Percentiles rank a stretch among this genome's conserved stretches.
phyloP scores from a whole-genome alignment of 164 flowering plant species.

The Vitis labrusca region DNA sequence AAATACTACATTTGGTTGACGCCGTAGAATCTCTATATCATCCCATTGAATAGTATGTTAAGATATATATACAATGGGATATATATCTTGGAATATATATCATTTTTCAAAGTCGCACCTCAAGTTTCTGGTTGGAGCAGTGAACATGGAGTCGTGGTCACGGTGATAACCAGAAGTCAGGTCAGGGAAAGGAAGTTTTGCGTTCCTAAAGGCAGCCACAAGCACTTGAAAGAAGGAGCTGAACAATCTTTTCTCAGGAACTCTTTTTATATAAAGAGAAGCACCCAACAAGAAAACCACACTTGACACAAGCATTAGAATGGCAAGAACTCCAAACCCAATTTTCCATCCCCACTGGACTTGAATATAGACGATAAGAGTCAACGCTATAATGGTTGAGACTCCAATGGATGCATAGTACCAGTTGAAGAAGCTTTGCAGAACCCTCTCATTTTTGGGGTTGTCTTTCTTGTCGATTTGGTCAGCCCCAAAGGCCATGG shows the following conservation, averaged over 20 bases:
- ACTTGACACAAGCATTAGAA: constrained; percentile 38
- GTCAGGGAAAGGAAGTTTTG: constrained; percentile 28
- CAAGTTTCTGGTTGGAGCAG: constrained; percentile 36
- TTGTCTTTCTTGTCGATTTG: constrained; percentile 7
- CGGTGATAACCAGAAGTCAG: constrained; percentile 21
- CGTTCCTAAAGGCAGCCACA: constrained; percentile 38
- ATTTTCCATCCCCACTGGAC: constrained; percentile 36
- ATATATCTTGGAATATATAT: too few relatives aligned
- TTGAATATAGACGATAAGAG: constrained; percentile 45
- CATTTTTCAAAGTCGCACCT: constrained; percentile 30
- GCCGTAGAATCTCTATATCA: too few relatives aligned
- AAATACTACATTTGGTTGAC: background rate
- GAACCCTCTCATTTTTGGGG: constrained; percentile 20
- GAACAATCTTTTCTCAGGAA: constrained; percentile 40
- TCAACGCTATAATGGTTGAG: constrained; percentile 33
- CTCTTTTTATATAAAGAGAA: constrained; percentile 34
- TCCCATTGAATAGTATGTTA: too few relatives aligned
- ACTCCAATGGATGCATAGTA: constrained; percentile 35
- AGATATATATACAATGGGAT: too few relatives aligned
- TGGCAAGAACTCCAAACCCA: constrained; percentile 44
- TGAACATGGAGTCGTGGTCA: constrained; percentile 27
- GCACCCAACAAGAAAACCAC: constrained; percentile 45
- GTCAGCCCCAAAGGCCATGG: constrained; percentile 61
- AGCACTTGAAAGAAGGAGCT: constrained; percentile 38
- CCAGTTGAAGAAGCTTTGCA: constrained; percentile 43